These are phyloP conservation scores for Parmales sp. DNA, from an alignment of 108 stramenopile species.

Conservation along the genomic window DNA sequence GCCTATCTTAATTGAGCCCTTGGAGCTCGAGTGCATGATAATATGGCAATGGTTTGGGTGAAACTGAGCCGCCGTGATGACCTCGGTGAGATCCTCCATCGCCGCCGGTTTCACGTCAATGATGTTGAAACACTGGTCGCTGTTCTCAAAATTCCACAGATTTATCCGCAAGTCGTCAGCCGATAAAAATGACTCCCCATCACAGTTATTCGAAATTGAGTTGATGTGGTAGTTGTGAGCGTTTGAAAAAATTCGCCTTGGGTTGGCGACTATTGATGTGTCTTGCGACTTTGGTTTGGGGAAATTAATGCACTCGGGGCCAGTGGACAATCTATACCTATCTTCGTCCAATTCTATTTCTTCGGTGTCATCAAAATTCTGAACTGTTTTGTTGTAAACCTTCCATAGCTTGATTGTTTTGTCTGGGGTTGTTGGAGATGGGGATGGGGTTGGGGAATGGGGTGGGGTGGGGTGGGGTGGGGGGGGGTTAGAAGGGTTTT, in stretches of 20 bases:
- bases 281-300: no score
- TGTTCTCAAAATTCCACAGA: constrained; percentile 38
- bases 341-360: background rate
- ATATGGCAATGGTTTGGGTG: constrained; percentile 46
- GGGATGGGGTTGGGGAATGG: no score
- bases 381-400: constrained; percentile 24
- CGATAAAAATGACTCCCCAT: constrained; percentile 48
- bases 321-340: no score
- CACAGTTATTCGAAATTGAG: constrained; percentile 35
- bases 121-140: constrained; percentile 21
- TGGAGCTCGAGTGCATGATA: constrained; percentile 38
- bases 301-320: background rate
- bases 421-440: no score
- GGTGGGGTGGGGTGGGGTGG: no score
- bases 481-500: no score
- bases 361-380: background rate
- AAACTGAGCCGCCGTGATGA: constrained; percentile 50
- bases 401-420: constrained; percentile 55
- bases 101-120: constrained; percentile 55
- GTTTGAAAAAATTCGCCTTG: constrained; percentile 37
- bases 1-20: constrained; percentile 36
- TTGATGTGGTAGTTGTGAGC: constrained; percentile 67
- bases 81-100: constrained; percentile 64
- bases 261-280: background rate
- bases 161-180: constrained; percentile 62